phyloP scores from a whole-genome alignment of 108 stramenopile genomes.

The Stephanodiscus triporus region DNA sequence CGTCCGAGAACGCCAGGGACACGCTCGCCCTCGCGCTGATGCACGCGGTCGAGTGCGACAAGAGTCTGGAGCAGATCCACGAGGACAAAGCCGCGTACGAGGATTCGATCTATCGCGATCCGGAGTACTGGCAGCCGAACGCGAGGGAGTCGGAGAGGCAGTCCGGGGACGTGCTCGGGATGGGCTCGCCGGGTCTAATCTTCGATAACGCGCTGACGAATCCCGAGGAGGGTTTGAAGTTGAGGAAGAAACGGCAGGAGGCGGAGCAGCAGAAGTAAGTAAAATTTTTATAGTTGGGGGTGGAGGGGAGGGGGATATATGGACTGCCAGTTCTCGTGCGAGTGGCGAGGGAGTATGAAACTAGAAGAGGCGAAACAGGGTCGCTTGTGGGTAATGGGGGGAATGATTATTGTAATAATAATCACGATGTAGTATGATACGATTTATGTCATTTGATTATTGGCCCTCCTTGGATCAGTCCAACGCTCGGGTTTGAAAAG shows the following conservation, averaged over 20 bases:
- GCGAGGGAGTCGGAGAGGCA: conserved; percentile 12
- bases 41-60: conserved; percentile 78
- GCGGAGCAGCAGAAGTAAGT: conserved; percentile 5
- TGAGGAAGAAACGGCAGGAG: conserved; percentile 45
- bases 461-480: too few species aligned
- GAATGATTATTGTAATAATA: too few species aligned
- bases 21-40: conserved; percentile 65
- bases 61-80: conserved; percentile 74
- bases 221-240: conserved; percentile 79
- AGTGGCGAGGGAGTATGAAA: neutral
- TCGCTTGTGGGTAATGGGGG: neutral
- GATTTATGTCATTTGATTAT: too few species aligned
- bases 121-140: conserved; percentile 63
- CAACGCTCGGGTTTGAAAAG: too few species aligned
- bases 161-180: conserved; percentile 74
- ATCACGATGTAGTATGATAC: too few species aligned
- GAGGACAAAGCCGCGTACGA: conserved; percentile 71
- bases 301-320: neutral
- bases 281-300: neutral
- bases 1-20: conserved; percentile 55
- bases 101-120: conserved; percentile 65
- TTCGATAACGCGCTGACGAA: conserved; percentile 83
- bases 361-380: neutral
- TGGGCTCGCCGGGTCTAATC: conserved; percentile 86
- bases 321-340: neutral